A percentile compares a stretch with the other conserved stretches of the same genome.
Conservation (phyloP, 2,329 filamentous ascomycete species). For the Ampelomyces quisqualis region DNA sequence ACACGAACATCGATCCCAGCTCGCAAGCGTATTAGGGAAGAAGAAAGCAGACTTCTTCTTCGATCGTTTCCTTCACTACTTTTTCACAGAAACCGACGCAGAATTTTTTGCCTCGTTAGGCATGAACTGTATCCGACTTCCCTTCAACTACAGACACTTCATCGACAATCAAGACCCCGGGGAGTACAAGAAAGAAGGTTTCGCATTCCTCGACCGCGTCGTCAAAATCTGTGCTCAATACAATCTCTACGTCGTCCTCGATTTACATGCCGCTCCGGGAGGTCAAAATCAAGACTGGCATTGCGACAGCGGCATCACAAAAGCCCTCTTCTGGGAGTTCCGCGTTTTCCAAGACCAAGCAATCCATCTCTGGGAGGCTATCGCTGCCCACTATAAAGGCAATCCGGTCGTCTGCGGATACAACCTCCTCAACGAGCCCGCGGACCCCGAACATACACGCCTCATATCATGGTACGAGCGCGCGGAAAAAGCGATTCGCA, state of each 20-base stretch:
- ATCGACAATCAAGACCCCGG: constrained; percentile 10
- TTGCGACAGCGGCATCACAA: constrained; percentile 11
- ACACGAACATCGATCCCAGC: constrained; percentile 12
- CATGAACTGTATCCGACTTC: constrained; percentile 14
- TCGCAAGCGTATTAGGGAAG: constrained; percentile 11
- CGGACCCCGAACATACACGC: constrained; percentile 13
- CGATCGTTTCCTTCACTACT: constrained; percentile 16
- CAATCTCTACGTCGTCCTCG: constrained; percentile 16
- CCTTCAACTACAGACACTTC: constrained; percentile 17
- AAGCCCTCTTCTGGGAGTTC: constrained; percentile 19
- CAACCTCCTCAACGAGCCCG: constrained; percentile 19
- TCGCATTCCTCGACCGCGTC: constrained; percentile 11
- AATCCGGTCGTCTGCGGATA: constrained; percentile 15
- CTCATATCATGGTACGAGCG: constrained; percentile 15
- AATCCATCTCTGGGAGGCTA: constrained; percentile 12
- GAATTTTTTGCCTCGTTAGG: constrained; percentile 15
- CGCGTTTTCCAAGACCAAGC: constrained; percentile 13
- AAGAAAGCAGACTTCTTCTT: constrained; percentile 18
- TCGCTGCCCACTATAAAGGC: constrained; percentile 9
- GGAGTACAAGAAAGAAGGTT: constrained; percentile 10
- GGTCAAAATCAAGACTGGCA: constrained; percentile 23
- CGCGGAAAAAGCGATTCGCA: constrained; percentile 15
- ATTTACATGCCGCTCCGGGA: constrained; percentile 17
- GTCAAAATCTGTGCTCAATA: constrained; percentile 10
- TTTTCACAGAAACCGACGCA: constrained; percentile 17